Conservation (phyloP, 2,329 filamentous ascomycete genomes). For the Aspergillus viridinutans region DNA sequence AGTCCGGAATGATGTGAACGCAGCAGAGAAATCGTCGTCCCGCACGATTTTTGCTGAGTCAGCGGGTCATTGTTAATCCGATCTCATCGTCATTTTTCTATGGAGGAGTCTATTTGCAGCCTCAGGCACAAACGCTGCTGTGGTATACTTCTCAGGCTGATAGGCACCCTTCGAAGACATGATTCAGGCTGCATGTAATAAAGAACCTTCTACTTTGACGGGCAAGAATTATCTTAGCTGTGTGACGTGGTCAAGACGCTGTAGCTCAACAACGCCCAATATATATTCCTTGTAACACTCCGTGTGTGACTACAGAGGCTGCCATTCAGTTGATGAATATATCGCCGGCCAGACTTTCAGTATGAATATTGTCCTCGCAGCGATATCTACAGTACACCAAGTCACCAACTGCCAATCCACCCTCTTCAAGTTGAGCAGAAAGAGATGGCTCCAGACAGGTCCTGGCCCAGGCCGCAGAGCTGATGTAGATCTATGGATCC, state of each 20-base stretch:
- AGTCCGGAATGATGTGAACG: slow-evolving; percentile 40
- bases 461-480: neutral
- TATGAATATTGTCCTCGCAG: no score
- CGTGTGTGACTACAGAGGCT: no score
- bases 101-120: neutral
- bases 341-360: no score
- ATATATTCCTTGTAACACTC: no score
- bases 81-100: no score
- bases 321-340: no score
- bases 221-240: no score
- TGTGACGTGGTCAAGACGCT: no score
- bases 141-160: neutral
- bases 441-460: neutral
- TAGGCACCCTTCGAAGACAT: neutral
- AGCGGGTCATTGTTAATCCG: neutral
- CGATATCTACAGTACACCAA: no score
- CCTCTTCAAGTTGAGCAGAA: neutral
- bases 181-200: neutral
- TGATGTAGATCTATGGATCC: neutral
- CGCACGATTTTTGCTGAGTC: slow-evolving; percentile 5
- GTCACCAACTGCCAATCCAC: no score
- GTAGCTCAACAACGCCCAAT: no score
- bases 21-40: slow-evolving; percentile 35
- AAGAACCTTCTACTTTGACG: no score
- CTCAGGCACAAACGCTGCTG: neutral